phyloP scores from a whole-genome alignment of 495 filamentous ascomycete species.

The Amphirosellinia nigrospora region DNA sequence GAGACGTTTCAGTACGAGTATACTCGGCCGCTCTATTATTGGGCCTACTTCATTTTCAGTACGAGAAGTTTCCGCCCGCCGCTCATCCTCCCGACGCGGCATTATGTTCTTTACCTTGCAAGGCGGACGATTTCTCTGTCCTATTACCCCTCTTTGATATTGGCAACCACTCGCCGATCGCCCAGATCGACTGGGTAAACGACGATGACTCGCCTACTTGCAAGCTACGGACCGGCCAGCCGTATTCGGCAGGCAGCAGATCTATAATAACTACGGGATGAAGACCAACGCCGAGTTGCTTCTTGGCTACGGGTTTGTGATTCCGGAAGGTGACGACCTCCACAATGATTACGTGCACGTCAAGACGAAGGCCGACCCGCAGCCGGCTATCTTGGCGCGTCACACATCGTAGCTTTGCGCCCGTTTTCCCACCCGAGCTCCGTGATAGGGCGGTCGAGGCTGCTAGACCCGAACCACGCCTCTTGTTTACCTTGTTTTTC shows the following conservation, averaged over 20 bases:
- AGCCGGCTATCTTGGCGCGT: constrained; percentile 32
- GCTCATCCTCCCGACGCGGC: constrained; percentile 44
- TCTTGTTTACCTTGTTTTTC: constrained; percentile 43
- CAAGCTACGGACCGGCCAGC: constrained; percentile 30
- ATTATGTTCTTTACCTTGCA: constrained; percentile 31
- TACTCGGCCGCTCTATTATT: constrained; percentile 55
- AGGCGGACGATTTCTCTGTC: constrained; percentile 57
- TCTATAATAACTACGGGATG: constrained; percentile 62
- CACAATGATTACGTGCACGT: constrained; percentile 60
- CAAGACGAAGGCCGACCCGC: constrained; percentile 43
- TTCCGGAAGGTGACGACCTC: constrained; percentile 44
- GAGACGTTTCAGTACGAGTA: constrained; percentile 43
- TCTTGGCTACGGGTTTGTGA: constrained; percentile 58
- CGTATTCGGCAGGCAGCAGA: constrained; percentile 39
- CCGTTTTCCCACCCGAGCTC: constrained; percentile 46
- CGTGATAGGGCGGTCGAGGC: constrained; percentile 39
- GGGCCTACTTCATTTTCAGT: constrained; percentile 61
- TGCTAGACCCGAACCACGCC: constrained; percentile 30
- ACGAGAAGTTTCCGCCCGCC: constrained; percentile 60
- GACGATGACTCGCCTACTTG: constrained; percentile 32
- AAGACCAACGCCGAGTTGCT: constrained; percentile 62
- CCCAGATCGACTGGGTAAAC: constrained; percentile 49
- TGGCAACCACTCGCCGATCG: constrained; percentile 56
- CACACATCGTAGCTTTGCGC: constrained; percentile 48
- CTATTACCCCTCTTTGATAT: constrained; percentile 60